Percentiles rank a stretch among this genome's conserved stretches.
These are phyloP conservation scores for Zygoascus tannicola DNA, from an alignment of 805 yeast species.

Conservation along the genomic window DNA sequence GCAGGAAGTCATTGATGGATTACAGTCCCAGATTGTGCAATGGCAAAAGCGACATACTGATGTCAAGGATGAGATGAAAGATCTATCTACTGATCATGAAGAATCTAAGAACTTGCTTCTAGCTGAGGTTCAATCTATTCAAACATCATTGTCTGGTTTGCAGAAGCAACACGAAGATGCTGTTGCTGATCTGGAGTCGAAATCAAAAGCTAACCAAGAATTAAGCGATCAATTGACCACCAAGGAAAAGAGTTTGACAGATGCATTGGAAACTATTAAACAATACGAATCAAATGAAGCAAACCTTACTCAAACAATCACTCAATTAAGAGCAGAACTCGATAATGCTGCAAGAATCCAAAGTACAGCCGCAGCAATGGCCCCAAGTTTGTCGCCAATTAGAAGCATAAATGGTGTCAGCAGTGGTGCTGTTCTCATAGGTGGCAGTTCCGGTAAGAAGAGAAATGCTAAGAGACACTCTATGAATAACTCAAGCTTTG, in stretches of 20 bases:
- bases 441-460: constrained; percentile 22
- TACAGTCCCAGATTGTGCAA: constrained; percentile 22
- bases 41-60: constrained; percentile 25
- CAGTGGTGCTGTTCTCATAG: constrained; percentile 14
- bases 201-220: constrained; percentile 22
- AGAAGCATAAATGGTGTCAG: constrained; percentile 22
- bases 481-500: constrained; percentile 17
- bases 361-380: constrained; percentile 27
- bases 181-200: constrained; percentile 23
- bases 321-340: constrained; percentile 37
- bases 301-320: constrained; percentile 18
- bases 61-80: constrained; percentile 18
- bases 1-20: constrained; percentile 45
- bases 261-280: constrained; percentile 23
- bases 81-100: constrained; percentile 23
- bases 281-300: constrained; percentile 15
- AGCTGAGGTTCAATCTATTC: constrained; percentile 14
- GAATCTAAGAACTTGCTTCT: constrained; percentile 14
- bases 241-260: constrained; percentile 19
- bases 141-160: constrained; percentile 15
- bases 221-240: constrained; percentile 21
- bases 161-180: constrained; percentile 23
- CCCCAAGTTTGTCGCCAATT: constrained; percentile 25
- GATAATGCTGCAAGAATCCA: constrained; percentile 32
- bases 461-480: constrained; percentile 23